Evolutionary conservation across 2,329 filamentous ascomycete species (phyloP), one percentile per base, ranked within the genome.

Genomic region (Pestalotiopsis sp.): DNA sequence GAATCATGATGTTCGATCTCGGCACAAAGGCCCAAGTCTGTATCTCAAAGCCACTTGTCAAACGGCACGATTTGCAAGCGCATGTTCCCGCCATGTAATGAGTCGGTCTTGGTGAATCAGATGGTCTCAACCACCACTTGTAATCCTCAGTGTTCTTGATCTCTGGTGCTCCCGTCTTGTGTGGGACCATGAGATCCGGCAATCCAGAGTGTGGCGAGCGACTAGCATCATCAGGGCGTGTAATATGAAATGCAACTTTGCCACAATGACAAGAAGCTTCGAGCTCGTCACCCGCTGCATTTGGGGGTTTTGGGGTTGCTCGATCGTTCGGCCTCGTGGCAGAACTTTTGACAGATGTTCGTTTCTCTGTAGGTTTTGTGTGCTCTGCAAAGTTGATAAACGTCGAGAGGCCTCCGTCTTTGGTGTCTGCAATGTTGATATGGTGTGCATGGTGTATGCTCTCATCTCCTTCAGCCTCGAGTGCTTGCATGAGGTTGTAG

Each of bases 21-120:
- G 89, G 89, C 0, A 92, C 80, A 74, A 92, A 93, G 0, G 88
- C 84, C 91, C 91, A 93, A 0, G 86, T 81, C 72, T 91, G 86
- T 61, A 92, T 85, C 68, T 92, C 89, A 71, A 89, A 90, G 3
- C 90, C 90, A 1, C 87, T 85, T 0, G 80, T 78, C 3, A 89
- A 80, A 5, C 90, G 87, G 75, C 91, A 93, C 2, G 88, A 87
- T 4, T 79, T 82, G 77, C 91, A 93, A 1, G 84, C 83, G 73
- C 90, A 92, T 7, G 86, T 83, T 1, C 88, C 88, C 2, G 88
- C 86, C 2, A 90, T 79, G 75, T 89, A 92, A 69, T 83, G 87
- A 5, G 79, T 83, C 70, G 73, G 61, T 7, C 49, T 23, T 68
- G 67, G 9, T 69, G 64, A 68, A 68, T 73, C 70, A 69, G 71